Conservation (phyloP, 345 rosid species). For the Jatropha curcas region DNA sequence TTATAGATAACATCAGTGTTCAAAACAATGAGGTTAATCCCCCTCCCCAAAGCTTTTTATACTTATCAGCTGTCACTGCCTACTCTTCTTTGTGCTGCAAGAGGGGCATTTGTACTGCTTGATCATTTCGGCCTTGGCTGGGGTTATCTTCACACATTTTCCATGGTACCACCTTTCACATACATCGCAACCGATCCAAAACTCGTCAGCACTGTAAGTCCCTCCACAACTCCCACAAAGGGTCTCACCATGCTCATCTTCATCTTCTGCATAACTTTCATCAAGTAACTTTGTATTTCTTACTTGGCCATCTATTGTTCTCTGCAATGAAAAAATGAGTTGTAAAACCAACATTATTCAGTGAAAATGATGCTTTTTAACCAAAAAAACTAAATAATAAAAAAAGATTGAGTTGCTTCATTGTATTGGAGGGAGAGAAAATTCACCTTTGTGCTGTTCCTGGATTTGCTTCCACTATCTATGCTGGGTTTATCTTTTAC, state of each 20-base stretch:
- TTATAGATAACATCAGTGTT: conserved; percentile 6
- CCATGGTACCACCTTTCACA: conserved; percentile 92
- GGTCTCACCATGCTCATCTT: conserved; percentile 87
- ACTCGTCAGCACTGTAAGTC: conserved; percentile 70
- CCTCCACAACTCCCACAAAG: conserved; percentile 85
- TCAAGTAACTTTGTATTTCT: conserved; percentile 53
- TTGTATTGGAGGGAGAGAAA: background rate
- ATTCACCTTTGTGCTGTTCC: conserved; percentile 66
- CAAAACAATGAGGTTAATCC: conserved; percentile 4
- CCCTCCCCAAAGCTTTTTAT: background rate
- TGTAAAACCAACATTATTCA: background rate
- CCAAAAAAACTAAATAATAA: too few relatives aligned
- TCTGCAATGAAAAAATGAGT: conserved; percentile 35
- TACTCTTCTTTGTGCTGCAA: conserved; percentile 68
- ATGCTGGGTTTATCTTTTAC: conserved; percentile 54
- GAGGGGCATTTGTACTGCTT: conserved; percentile 87
- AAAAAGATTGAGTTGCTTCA: background rate
- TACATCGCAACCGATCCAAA: conserved; percentile 85
- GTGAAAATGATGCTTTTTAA: background rate
- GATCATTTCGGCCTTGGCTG: conserved; percentile 78
- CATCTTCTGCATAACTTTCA: conserved; percentile 66
- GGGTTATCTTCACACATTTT: conserved; percentile 82
- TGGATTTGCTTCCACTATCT: conserved; percentile 71
- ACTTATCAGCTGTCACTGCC: conserved; percentile 14
- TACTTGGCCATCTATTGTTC: conserved; percentile 59